A percentile compares a stretch with the other conserved stretches of the same genome.
phyloP scores from a whole-genome alignment of 768 basidiomycete genomes.

The Leccinum disarticulatum region DNA sequence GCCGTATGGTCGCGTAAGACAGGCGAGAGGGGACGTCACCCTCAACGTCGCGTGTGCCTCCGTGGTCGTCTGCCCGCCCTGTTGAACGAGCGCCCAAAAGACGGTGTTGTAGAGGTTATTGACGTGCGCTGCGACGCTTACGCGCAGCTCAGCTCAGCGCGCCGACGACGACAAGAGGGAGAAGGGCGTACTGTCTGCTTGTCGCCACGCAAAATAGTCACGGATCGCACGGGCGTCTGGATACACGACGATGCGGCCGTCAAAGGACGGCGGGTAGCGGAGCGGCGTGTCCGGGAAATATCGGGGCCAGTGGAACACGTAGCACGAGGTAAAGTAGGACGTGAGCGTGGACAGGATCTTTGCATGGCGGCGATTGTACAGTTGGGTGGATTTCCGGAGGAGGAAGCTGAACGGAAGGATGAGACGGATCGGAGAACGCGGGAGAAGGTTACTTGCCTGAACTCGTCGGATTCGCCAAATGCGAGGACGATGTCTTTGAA shows the following conservation, averaged over 20 bases:
- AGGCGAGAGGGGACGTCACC: constrained; percentile 40
- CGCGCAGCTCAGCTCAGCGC: background rate
- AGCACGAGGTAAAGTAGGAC: constrained; percentile 88
- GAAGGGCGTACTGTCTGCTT: constrained; percentile 79
- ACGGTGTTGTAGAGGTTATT: constrained; percentile 97
- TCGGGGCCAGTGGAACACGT: constrained; percentile 80
- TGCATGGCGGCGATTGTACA: constrained; percentile 84
- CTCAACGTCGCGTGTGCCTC: constrained; percentile 81
- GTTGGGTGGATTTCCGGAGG: constrained; percentile 64
- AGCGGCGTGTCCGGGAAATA: constrained; percentile 76
- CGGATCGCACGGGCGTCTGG: constrained; percentile 68
- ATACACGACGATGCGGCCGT: constrained; percentile 84
- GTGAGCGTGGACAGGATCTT: constrained; percentile 85
- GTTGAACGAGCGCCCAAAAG: constrained; percentile 91
- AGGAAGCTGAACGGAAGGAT: constrained; percentile 64
- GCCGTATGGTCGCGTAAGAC: background rate
- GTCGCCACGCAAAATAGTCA: constrained; percentile 96
- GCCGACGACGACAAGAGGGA: background rate
- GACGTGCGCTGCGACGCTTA: constrained; percentile 73
- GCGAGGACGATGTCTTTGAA: constrained; percentile 82
- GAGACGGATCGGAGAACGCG: background rate
- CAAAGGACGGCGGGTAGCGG: constrained; percentile 87
- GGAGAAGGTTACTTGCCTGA: constrained; percentile 54
- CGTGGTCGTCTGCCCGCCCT: constrained; percentile 73
- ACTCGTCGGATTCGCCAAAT: constrained; percentile 98